A percentile compares a stretch with the other conserved stretches of the same genome.
Evolutionary conservation across 2,329 filamentous ascomycete genomes (phyloP).

Genomic region (Diaporthe ilicicola): DNA sequence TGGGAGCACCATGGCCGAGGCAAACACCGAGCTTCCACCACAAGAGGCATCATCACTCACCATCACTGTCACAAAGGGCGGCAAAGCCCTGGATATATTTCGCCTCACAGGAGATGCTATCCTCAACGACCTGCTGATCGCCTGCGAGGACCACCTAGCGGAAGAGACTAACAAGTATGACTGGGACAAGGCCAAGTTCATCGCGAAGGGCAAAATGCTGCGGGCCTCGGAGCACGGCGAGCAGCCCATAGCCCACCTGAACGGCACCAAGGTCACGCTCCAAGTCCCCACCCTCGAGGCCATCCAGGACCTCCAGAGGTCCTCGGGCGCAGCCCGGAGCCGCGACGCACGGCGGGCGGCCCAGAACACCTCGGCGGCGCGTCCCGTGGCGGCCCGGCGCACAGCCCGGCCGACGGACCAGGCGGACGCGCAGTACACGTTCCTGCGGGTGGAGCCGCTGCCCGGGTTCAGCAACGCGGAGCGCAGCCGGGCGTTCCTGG

Average conservation of each 20-base stretch:
- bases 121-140: constrained; percentile 38
- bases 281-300: constrained; percentile 40
- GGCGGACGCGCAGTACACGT: constrained; percentile 79
- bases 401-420: constrained; percentile 46
- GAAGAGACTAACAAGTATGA: constrained; percentile 25
- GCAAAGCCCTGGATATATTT: constrained; percentile 34
- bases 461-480: constrained; percentile 79
- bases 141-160: constrained; percentile 35
- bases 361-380: constrained; percentile 2
- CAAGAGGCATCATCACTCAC: constrained; percentile 21
- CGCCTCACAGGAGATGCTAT: constrained; percentile 33
- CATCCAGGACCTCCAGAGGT: constrained; percentile 38
- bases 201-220: constrained; percentile 38
- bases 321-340: constrained; percentile 31
- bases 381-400: constrained; percentile 30
- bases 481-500: constrained; percentile 75
- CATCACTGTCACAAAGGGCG: constrained; percentile 36
- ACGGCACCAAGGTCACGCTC: constrained; percentile 40
- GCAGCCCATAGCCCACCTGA: constrained; percentile 37
- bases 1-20: background rate
- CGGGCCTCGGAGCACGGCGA: constrained; percentile 38
- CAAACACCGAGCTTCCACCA: background rate
- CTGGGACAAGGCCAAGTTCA: constrained; percentile 39
- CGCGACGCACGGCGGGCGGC: constrained; percentile 27
- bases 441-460: constrained; percentile 79